Evolutionary conservation across 1,284 basidiomycete genomes (phyloP).

Genomic region (Filobasidium uniguttulatum): DNA sequence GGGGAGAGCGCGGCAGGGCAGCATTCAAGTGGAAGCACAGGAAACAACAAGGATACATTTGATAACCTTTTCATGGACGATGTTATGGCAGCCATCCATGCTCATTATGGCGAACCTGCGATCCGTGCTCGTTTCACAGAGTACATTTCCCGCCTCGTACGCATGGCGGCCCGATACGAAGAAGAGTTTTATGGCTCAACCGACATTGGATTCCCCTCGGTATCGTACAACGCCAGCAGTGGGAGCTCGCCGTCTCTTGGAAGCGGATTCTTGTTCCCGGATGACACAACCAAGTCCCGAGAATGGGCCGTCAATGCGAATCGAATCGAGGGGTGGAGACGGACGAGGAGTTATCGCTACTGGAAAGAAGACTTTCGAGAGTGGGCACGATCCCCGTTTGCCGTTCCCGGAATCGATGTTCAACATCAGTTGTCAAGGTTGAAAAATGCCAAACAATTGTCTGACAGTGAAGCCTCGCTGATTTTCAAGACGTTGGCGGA

Average conservation of each 20-base stretch:
- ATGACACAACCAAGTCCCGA: slow-evolving; percentile 46
- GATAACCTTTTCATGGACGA: slow-evolving; percentile 87
- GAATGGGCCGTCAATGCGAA: slow-evolving; percentile 56
- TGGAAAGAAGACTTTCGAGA: slow-evolving; percentile 49
- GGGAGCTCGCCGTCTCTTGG: too few relatives aligned
- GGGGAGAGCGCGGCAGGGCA: not conserved
- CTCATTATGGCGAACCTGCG: slow-evolving; percentile 62
- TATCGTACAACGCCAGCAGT: slow-evolving; percentile 18
- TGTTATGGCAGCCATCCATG: slow-evolving; percentile 53
- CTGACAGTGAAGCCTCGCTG: slow-evolving; percentile 51
- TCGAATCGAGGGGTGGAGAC: slow-evolving; percentile 67
- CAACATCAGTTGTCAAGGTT: slow-evolving; percentile 58
- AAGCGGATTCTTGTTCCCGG: slow-evolving; percentile 53
- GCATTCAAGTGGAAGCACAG: not conserved
- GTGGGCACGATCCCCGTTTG: slow-evolving; percentile 25
- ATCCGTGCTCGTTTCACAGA: slow-evolving; percentile 67
- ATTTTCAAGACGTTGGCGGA: slow-evolving; percentile 63
- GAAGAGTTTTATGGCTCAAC: slow-evolving; percentile 54
- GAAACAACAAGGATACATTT: slow-evolving; percentile 41
- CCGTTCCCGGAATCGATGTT: slow-evolving; percentile 52
- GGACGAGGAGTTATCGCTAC: slow-evolving; percentile 52
- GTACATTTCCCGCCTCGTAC: slow-evolving; percentile 58
- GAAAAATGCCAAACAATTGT: slow-evolving; percentile 48
- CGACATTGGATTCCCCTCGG: slow-evolving; percentile 47
- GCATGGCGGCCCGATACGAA: slow-evolving; percentile 63